Base-by-base conservation (phyloP, 2,329 filamentous ascomycete genomes). In the Neofusicoccum sp. region DNA sequence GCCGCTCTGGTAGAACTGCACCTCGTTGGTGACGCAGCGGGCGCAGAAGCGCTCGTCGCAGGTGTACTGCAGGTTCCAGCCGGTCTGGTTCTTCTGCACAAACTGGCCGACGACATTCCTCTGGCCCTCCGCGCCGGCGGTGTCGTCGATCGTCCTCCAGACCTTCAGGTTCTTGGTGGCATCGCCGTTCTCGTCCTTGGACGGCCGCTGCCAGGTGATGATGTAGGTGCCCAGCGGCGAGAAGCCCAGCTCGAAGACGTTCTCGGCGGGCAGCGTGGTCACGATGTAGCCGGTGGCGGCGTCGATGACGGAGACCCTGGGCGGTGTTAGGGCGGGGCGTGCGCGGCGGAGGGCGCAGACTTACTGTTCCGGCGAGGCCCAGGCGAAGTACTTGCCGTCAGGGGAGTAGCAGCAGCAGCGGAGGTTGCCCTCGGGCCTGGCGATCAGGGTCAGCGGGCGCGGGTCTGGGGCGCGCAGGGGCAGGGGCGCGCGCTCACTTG, bases 11-110 rank as follows among this genome's bases (percentile, higher is more conserved):
- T 94, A 98, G 78, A 99, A 97, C 73, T 98, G 95, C 63, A 99
- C 91, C 83, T 98, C 93, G 76, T 99, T 99, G 77, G 92, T 97
- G 71, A 98, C 94, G 66, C 89, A 85, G 69, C 95, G 92, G 68
- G 94, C 95, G 77, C 94, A 98, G 77, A 92, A 94, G 76, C 88
- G 87, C 84, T 99, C 95, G 75, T 99, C 95, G 64, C 87, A 85
- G 34, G 93, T 97, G 79, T 98, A 99, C 80, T 98, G 94, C 74
- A 99, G 83, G 76, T 97, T 98, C 94, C 94, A 98, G 73, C 93
- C 92, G 49, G 90, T 92, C 82, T 96, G 92, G 68, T 88, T 90
- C 84, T 97, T 97, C 79, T 99, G 95, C 69, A 99, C 95, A 76
- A 96, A 99, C 72, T 88, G 85, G 67, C 93, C 94, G 49, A 97